Evolutionary conservation across 805 yeast genomes (phyloP), one percentile per base, ranked within the genome.

Genomic region (Maudiozyma saulgeensis): DNA sequence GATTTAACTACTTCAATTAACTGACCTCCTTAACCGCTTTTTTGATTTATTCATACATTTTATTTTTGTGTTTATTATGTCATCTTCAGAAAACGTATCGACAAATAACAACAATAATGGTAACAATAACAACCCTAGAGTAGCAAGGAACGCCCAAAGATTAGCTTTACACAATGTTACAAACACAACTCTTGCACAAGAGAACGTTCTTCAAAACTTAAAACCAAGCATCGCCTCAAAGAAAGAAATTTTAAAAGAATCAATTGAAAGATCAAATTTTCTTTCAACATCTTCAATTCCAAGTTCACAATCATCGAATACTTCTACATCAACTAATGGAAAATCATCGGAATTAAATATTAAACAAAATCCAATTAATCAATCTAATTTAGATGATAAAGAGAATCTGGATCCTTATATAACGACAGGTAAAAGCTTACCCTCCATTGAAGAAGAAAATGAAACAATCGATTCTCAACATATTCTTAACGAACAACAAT

Each of bases 101-200:
- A 42, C 21, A 31, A 44, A 32, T 21, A 38, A 44, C 25, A 40
- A 43, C 26, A 46, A 25, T 26, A 41, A 42, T 16, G 32, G 44
- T 28, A 43, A 44, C n/a, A 49, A 44, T n/a, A 49, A 44, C 35
- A 41, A 49, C n/a, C 32, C 51, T 15, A 49, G 41, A 37, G 35
- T 43, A 13, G n/a, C 55, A 32, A 53, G 61, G 43, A 61, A 55
- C 44, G 62, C 55, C 12, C 63, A 59, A 48, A 54, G 70, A 46
- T 52, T 67, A 43, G 70, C 68, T 18, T 55, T 67, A 44, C 60
- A 60, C 37, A 67, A 67, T 49, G 70, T 67, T 12, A 67, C 70
- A 18, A 63, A 66, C 46, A 65, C 68, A 11, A 56, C 60, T 31
- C 43, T 58, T 31, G 51, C 59, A 5, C 60, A 60, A 34, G 64